Base-by-base conservation (phyloP, 257 asterid species). In the Buddleja alternifolia region DNA sequence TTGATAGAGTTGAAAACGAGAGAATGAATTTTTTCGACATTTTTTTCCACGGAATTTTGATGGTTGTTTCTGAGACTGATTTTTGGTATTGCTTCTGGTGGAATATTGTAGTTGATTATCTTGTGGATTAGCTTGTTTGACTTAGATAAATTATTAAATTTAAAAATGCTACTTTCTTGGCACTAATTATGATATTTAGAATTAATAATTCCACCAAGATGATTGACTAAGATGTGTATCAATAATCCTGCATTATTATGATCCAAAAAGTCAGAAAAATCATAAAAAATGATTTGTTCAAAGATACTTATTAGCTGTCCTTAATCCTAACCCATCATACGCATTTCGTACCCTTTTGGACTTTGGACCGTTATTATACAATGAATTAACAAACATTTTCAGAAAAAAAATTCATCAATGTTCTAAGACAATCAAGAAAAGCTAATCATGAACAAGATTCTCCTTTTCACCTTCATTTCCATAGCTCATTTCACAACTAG, bases 21-120 rank as follows among this genome's bases (percentile, higher is more conserved):
- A 17, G 15, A 24, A 23, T 40, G n/a, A 29, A 29, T 29, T 20
- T 8, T 40, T 63, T 63, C 8, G 77, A 67, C 84, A 80, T 76
- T 0, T 20, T 25, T 57, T 52, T 29, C 34, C 3, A 2, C 2
- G 34, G 34, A 29, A 36, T n/a, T 41, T 41, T 59, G 44, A 37
- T 34, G 23, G 54, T 60, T 52, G 32, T 14, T 56, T 60, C 59
- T 60, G 41, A 12, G 51, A 8, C 19, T 10, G 52, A 39, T 7
- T 45, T 17, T 9, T 17, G 11, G 19, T 7, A 55, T 54, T 32
- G 58, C 50, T 63, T 70, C 54, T 16, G 70, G 19, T 53, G 66
- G 60, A 29, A 39, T 63, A 67, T n/a, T n/a, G n/a, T n/a, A n/a
- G n/a, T n/a, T 37, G 44, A 39, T 46, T 44, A 36, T 37, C 53